A percentile compares a stretch with the other conserved stretches of the same genome.
phyloP scores from a whole-genome alignment of 192 early-diverging fungal genomes.

The Backusella circina region DNA sequence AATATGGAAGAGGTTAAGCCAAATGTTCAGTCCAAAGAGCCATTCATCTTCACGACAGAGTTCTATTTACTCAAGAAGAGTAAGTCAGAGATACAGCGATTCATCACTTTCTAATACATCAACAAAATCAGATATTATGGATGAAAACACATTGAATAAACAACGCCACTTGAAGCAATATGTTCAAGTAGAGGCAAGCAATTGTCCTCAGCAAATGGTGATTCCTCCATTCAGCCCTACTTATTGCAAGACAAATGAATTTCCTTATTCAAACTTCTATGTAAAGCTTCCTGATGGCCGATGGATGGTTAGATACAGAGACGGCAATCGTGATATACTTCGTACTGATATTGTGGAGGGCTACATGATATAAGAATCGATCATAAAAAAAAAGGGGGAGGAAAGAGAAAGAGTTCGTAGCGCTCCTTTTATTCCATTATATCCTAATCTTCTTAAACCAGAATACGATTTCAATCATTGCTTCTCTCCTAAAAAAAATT shows the following conservation, averaged over 20 bases:
- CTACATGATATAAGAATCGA: constrained; percentile 5
- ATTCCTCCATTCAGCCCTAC: constrained; percentile 22
- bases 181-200: not conserved
- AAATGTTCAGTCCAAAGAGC: not conserved
- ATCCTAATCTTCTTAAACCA: not conserved
- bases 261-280: constrained; percentile 37
- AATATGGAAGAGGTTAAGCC: not conserved
- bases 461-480: not conserved
- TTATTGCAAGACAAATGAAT: constrained; percentile 17
- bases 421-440: not conserved
- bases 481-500: not conserved
- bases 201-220: not conserved
- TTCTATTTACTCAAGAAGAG: not conserved
- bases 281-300: constrained; percentile 29
- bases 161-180: not conserved
- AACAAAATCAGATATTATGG: not conserved
- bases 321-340: constrained; percentile 26
- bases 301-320: constrained; percentile 33
- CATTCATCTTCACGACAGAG: not conserved
- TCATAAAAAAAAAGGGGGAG: not conserved
- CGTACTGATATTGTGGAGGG: constrained; percentile 27
- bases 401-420: not conserved
- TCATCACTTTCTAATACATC: constrained; percentile 4
- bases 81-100: not conserved
- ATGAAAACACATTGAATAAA: not conserved